Percentiles rank a stretch among this genome's conserved stretches.
phyloP scores from a whole-genome alignment of 2,329 filamentous ascomycete species.

The Arachnomyces sp. region DNA sequence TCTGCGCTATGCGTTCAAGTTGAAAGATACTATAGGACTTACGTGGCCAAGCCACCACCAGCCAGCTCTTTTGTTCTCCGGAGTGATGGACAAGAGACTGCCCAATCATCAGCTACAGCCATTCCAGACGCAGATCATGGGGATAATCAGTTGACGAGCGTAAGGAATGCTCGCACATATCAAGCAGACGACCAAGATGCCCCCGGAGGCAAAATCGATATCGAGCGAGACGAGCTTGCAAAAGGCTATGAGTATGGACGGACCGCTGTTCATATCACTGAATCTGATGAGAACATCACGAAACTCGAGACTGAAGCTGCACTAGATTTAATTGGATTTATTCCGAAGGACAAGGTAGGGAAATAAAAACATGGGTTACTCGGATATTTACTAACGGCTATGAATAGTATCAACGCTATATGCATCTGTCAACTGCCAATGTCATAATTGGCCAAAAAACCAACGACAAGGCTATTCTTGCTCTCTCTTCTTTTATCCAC shows the following conservation, averaged over 20 bases:
- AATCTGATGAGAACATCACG: slow-evolving; percentile 81
- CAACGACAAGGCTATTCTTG: slow-evolving; percentile 75
- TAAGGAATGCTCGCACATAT: slow-evolving; percentile 74
- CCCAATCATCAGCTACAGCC: slow-evolving; percentile 47
- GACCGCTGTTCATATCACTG: slow-evolving; percentile 81
- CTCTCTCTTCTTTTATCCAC: slow-evolving; percentile 82
- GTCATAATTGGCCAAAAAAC: slow-evolving; percentile 68
- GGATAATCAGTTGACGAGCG: slow-evolving; percentile 50
- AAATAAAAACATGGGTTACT: not conserved
- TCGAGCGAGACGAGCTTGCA: slow-evolving; percentile 75
- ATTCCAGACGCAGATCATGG: slow-evolving; percentile 28
- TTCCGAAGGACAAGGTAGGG: slow-evolving; percentile 60
- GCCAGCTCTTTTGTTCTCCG: slow-evolving; percentile 63
- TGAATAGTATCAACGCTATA: slow-evolving; percentile 67
- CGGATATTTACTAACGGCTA: slow-evolving; percentile 2
- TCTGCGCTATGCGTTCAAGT: slow-evolving; percentile 75
- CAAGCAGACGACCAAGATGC: slow-evolving; percentile 67
- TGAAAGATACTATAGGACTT: slow-evolving; percentile 83
- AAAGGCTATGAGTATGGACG: slow-evolving; percentile 91
- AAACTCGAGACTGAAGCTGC: slow-evolving; percentile 68
- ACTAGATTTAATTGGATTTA: slow-evolving; percentile 81
- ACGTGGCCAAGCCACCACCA: slow-evolving; percentile 63
- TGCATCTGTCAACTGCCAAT: slow-evolving; percentile 74
- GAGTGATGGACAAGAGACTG: slow-evolving; percentile 39
- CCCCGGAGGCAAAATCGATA: slow-evolving; percentile 71